Evolutionary conservation across 2,329 filamentous ascomycete species (phyloP).

Genomic region (Xylariaceae sp.): DNA sequence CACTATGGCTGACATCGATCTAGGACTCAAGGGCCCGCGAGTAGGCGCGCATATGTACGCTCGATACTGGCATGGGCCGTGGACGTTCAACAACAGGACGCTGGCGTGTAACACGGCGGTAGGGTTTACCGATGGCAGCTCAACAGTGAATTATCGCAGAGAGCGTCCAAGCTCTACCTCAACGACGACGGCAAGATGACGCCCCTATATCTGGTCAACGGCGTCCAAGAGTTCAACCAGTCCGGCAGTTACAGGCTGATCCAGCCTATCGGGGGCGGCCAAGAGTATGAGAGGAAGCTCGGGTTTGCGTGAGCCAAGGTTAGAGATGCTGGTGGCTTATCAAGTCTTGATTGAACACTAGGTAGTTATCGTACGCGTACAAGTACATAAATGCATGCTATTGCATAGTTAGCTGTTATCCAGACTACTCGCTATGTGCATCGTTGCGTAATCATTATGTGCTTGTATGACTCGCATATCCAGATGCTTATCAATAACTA

Average conservation of each 20-base stretch:
- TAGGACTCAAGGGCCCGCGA: conserved; percentile 26
- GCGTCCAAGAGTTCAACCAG: conserved; percentile 41
- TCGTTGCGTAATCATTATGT: too few relatives aligned
- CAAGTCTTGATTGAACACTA: too few relatives aligned
- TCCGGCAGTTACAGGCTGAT: conserved; percentile 38
- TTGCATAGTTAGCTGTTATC: too few relatives aligned
- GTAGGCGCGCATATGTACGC: conserved; percentile 28
- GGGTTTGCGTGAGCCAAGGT: conserved; percentile 11
- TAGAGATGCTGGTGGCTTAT: too few relatives aligned
- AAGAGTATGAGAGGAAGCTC: conserved; percentile 17
- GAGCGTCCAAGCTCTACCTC: conserved; percentile 47
- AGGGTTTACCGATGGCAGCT: conserved; percentile 39
- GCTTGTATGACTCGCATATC: too few relatives aligned
- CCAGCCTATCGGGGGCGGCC: conserved; percentile 36
- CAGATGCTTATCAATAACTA: too few relatives aligned
- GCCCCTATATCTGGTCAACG: conserved; percentile 44
- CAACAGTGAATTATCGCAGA: conserved; percentile 39
- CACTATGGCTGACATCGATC: conserved; percentile 30
- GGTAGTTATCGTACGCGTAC: too few relatives aligned
- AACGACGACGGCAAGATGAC: conserved; percentile 43
- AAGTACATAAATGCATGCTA: too few relatives aligned
- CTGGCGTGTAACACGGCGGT: conserved; percentile 28
- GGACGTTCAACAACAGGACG: conserved; percentile 26
- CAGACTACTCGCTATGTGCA: not conserved
- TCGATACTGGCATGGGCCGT: conserved; percentile 22